A percentile compares a stretch with the other conserved stretches of the same genome.
Conservation (phyloP, 352 stramenopile genomes). For the Phytophthora parvispora region DNA sequence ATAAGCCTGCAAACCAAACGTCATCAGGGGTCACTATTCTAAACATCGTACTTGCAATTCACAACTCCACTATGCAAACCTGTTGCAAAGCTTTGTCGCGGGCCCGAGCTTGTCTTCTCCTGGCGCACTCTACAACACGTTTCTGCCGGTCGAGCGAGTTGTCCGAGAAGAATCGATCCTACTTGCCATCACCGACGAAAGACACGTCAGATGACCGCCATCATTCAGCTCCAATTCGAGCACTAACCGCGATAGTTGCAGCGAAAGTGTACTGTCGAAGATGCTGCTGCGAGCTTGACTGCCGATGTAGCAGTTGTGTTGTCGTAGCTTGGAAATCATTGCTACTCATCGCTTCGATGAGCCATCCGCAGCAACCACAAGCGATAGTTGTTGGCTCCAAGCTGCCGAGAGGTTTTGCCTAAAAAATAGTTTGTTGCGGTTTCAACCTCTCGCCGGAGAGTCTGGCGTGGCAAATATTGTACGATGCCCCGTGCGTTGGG, state of each 20-base stretch:
- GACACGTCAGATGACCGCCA: not conserved
- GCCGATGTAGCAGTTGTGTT: constrained; percentile 47
- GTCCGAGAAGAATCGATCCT: constrained; percentile 83
- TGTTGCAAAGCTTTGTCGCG: constrained; percentile 63
- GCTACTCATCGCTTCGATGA: constrained; percentile 29
- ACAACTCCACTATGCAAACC: constrained; percentile 22
- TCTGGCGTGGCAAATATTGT: constrained; percentile 9
- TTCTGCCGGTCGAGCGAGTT: constrained; percentile 72
- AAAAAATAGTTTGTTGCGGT: constrained; percentile 30
- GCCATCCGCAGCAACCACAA: not conserved
- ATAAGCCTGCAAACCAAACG: constrained; percentile 35
- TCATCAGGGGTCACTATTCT: not conserved
- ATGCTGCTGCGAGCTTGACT: constrained; percentile 48
- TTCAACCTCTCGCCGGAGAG: constrained; percentile 28
- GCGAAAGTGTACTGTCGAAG: constrained; percentile 43
- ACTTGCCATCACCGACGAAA: not conserved
- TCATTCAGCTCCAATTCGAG: not conserved
- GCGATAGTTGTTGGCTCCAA: not conserved
- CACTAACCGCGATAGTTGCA: constrained; percentile 46
- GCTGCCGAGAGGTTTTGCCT: not conserved
- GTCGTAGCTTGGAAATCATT: constrained; percentile 31
- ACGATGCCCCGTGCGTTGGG: constrained; percentile 30
- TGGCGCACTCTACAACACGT: constrained; percentile 65
- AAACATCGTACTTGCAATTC: not conserved
- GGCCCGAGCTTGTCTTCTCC: constrained; percentile 60